These are phyloP conservation scores for Naganishia sp. DNA, from an alignment of 1,284 basidiomycete species.

Conservation along the genomic window DNA sequence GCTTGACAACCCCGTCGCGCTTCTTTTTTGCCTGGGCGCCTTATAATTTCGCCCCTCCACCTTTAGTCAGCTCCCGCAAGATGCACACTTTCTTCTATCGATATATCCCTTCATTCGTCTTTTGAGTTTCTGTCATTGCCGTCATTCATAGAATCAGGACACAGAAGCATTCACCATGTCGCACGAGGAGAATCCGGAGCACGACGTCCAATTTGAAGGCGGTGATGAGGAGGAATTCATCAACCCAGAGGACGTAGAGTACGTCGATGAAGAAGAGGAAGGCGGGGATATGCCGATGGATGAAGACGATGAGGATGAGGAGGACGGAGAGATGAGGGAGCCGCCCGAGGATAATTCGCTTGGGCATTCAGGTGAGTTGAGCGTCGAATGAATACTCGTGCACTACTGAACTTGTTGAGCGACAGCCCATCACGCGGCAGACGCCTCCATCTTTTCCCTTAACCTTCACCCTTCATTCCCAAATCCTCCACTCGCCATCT, in stretches of 20 bases:
- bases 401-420: background rate
- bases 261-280: constrained; percentile 59
- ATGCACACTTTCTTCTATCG: background rate
- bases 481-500: constrained; percentile 77
- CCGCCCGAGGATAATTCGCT: constrained; percentile 40
- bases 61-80: constrained; percentile 8
- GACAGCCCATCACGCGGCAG: constrained; percentile 49
- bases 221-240: constrained; percentile 45
- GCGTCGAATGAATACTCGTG: background rate
- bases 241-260: constrained; percentile 48
- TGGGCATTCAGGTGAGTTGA: constrained; percentile 37
- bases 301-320: constrained; percentile 62
- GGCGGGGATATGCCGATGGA: constrained; percentile 74
- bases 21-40: background rate
- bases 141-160: background rate
- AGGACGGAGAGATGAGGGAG: constrained; percentile 48
- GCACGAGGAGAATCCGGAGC: constrained; percentile 3
- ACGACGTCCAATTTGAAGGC: constrained; percentile 41
- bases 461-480: constrained; percentile 72
- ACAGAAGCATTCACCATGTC: background rate
- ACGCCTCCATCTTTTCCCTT: constrained; percentile 77
- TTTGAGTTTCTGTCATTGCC: background rate
- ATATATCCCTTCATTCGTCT: background rate
- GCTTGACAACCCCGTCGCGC: constrained; percentile 4
- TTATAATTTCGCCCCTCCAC: constrained; percentile 20